Conservation (phyloP, 306 rosid species). For the Casuarina equisetifolia region DNA sequence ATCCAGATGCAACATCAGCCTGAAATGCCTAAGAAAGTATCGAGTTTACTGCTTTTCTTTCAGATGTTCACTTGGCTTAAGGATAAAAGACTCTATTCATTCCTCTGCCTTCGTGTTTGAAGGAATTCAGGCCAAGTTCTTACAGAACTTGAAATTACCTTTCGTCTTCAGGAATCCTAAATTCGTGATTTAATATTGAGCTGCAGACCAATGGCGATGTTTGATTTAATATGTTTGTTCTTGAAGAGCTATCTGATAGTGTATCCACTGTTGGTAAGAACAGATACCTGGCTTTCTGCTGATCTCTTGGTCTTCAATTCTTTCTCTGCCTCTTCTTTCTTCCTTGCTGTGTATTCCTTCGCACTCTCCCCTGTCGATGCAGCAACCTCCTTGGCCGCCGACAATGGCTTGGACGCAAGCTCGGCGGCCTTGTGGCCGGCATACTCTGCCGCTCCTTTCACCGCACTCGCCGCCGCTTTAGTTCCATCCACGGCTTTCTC, state of each 20-base stretch:
- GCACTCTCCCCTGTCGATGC: constrained; percentile 58
- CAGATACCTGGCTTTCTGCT: constrained; percentile 34
- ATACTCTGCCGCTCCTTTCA: constrained; percentile 52
- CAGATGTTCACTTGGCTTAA: no score
- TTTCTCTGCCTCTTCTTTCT: constrained; percentile 62
- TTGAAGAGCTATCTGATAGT: not conserved
- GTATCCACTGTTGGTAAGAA: not conserved
- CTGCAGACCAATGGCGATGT: constrained; percentile 16
- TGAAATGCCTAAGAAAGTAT: not conserved
- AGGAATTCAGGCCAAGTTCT: no score
- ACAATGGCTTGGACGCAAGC: constrained; percentile 46
- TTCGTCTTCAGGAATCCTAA: no score
- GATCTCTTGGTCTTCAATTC: constrained; percentile 38
- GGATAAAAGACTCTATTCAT: no score
- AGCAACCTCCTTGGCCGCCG: constrained; percentile 47
- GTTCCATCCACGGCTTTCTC: constrained; percentile 68
- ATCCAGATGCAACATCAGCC: not conserved
- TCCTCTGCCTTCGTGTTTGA: no score
- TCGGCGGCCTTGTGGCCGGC: constrained; percentile 53
- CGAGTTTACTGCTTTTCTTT: not conserved
- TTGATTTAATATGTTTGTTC: not conserved
- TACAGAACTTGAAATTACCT: no score
- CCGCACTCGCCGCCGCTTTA: constrained; percentile 38
- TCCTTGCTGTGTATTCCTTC: constrained; percentile 68
- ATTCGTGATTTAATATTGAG: not conserved